Evolutionary conservation across 495 filamentous ascomycete genomes (phyloP), one percentile per base, ranked within the genome.

Genomic region (Xylaria curta): DNA sequence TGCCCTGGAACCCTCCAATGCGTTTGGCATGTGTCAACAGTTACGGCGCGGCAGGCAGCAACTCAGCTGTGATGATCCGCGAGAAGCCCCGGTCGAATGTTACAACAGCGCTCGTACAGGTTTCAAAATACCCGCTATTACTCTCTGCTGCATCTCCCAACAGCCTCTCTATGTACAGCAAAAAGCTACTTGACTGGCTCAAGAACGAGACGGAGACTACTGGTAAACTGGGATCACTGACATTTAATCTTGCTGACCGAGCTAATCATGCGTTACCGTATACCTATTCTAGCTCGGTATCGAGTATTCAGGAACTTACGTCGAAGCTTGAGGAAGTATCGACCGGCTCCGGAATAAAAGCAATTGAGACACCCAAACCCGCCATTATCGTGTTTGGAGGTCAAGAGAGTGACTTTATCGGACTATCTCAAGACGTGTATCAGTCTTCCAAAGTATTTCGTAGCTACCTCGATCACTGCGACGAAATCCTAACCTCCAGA

Each of bases 61-160:
- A 82, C 76, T 58, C 81, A 64, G 61, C 78, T 77, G 33, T 75
- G 77, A 76, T 71, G 3, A 53, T 82, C 10, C 74, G 72, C 24
- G 73, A 77, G 59, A 47, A 67, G 47, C 64, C 64, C 47, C 21
- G 10, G 3, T n/a, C 40, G 31, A 64, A 6, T 17, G 64, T 40
- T 5, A 21, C 47, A 31, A 19, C n/a, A 24, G 47, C 47, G n/a
- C n/a, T 47, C 26, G 46, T 15, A 15, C 26, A 53, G 19, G 0
- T 56, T 24, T 17, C 17, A 88, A 92, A 76, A 89, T 92, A 87
- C 78, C 82, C 56, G 88, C 87, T 33, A 86, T 91, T 46, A 84
- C 87, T 38, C 88, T 63, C 68, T 17, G 68, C 68, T 17, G 31
- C 24, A 21, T 70, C 68, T 15, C n/a, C 42, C 15, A 70, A 28